Percentiles rank a stretch among this genome's conserved stretches.
phyloP scores from a whole-genome alignment of 2,329 filamentous ascomycete genomes.

The Cryphonectria nitschkei region DNA sequence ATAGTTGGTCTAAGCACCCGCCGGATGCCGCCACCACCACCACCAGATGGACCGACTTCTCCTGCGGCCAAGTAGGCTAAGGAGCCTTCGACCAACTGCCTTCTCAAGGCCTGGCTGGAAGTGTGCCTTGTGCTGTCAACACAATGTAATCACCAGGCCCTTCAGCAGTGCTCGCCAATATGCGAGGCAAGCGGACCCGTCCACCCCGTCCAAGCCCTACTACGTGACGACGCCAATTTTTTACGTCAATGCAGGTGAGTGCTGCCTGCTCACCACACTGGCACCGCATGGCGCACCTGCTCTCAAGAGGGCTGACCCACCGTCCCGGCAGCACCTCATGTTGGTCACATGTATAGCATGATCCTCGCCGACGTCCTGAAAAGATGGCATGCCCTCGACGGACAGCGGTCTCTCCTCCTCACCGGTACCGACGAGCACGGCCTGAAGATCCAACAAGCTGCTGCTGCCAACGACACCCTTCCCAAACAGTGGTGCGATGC shows the following conservation, averaged over 20 bases:
- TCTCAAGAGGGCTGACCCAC: conserved; percentile 31
- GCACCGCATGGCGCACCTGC: background rate
- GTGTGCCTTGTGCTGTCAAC: conserved; percentile 20
- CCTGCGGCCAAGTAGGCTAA: conserved; percentile 22
- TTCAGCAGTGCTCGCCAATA: conserved; percentile 13
- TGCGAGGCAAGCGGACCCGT: background rate
- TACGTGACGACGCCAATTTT: conserved; percentile 98
- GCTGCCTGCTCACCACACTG: conserved; percentile 4
- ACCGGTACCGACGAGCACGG: conserved; percentile 98
- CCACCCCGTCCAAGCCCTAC: conserved; percentile 73
- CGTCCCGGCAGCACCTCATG: conserved; percentile 72
- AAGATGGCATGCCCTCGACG: conserved; percentile 82
- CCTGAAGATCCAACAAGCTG: conserved; percentile 93
- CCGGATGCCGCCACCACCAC: conserved; percentile 12
- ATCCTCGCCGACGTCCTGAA: conserved; percentile 89
- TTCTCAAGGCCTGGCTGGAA: conserved; percentile 20
- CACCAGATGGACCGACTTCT: conserved; percentile 27
- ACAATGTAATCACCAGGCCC: conserved; percentile 20
- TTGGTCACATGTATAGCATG: conserved; percentile 94
- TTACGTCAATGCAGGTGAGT: conserved; percentile 91
- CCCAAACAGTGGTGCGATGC: conserved; percentile 88
- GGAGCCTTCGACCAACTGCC: conserved; percentile 18
- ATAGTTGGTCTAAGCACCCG: background rate
- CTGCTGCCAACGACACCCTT: conserved; percentile 68
- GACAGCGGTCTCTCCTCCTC: conserved; percentile 71